phyloP scores from a whole-genome alignment of 2,329 filamentous ascomycete species.

The Phialophora tarda region DNA sequence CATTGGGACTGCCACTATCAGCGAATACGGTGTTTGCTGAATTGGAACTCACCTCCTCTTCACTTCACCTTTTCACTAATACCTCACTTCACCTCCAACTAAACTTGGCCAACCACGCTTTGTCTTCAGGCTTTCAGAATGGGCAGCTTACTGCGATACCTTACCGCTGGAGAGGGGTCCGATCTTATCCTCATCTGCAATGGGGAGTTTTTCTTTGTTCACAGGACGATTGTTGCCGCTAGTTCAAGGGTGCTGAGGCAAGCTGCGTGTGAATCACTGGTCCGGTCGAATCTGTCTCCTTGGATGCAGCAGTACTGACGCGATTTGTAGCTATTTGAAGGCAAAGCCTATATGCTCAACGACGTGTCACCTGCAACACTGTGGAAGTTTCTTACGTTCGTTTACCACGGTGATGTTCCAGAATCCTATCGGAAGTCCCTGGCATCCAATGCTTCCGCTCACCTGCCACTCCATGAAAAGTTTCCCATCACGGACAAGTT shows the following conservation, averaged over 20 bases:
- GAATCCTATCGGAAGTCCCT: not conserved
- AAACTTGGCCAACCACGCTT: not conserved
- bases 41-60: slow-evolving; percentile 1
- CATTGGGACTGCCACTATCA: not conserved
- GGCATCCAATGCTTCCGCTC: not conserved
- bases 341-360: slow-evolving; percentile 13
- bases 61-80: not conserved
- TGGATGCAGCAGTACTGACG: not conserved
- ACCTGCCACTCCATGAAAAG: not conserved
- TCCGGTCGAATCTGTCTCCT: not conserved
- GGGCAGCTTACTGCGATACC: slow-evolving; percentile 9
- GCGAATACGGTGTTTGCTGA: not conserved
- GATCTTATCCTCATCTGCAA: slow-evolving; percentile 26
- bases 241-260: slow-evolving; percentile 9
- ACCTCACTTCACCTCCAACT: not conserved
- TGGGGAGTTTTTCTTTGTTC: slow-evolving; percentile 25
- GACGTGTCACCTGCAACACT: slow-evolving; percentile 18
- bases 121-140: not conserved
- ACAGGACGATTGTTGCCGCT: slow-evolving; percentile 17
- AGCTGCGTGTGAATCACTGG: slow-evolving; percentile 11
- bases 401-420: slow-evolving; percentile 20
- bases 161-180: slow-evolving; percentile 10
- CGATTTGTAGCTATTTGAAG: slow-evolving; percentile 18
- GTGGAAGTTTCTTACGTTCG: slow-evolving; percentile 22
- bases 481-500: slow-evolving; percentile 10